Evolutionary conservation across 2,329 filamentous ascomycete species (phyloP).

Genomic region (Corynespora cassiicola): DNA sequence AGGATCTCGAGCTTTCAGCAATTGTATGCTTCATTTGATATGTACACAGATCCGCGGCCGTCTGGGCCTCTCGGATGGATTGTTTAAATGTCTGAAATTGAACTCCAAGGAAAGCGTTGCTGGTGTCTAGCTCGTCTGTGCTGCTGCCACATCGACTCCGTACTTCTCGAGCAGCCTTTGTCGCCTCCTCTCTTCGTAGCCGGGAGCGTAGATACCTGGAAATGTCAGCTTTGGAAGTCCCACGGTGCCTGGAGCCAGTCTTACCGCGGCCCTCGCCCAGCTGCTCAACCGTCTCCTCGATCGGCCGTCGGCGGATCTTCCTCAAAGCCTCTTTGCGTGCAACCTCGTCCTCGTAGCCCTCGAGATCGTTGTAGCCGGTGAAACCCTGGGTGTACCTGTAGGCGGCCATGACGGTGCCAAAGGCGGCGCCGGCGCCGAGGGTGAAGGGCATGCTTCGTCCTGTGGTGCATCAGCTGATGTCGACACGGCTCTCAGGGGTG

Average conservation of each 20-base stretch:
- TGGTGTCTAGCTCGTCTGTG: conserved; percentile 23
- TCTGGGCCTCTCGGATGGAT: conserved; percentile 15
- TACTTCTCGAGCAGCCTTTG: conserved; percentile 86
- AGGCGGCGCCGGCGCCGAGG: conserved; percentile 69
- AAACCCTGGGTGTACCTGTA: conserved; percentile 73
- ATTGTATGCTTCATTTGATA: conserved; percentile 8
- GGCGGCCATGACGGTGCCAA: conserved; percentile 65
- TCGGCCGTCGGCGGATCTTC: conserved; percentile 74
- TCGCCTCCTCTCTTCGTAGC: conserved; percentile 83
- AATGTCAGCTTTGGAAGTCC: conserved; percentile 17
- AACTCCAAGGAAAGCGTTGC: conserved; percentile 27
- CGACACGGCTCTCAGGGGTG: conserved; percentile 9
- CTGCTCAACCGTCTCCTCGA: conserved; percentile 80
- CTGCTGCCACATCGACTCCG: conserved; percentile 73
- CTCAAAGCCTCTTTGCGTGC: conserved; percentile 77
- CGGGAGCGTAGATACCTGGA: conserved; percentile 78
- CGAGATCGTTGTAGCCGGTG: conserved; percentile 61
- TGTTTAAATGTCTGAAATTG: conserved; percentile 19
- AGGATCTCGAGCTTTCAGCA: too few species aligned
- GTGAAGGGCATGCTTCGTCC: conserved; percentile 73
- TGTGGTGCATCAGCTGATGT: conserved; percentile 39
- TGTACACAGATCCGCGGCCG: conserved; percentile 21
- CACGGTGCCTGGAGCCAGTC: conserved; percentile 3
- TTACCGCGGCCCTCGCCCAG: conserved; percentile 88
- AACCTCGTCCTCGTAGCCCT: conserved; percentile 73